phyloP scores from a whole-genome alignment of 495 filamentous ascomycete genomes.

The Penicillium longicatenatum region DNA sequence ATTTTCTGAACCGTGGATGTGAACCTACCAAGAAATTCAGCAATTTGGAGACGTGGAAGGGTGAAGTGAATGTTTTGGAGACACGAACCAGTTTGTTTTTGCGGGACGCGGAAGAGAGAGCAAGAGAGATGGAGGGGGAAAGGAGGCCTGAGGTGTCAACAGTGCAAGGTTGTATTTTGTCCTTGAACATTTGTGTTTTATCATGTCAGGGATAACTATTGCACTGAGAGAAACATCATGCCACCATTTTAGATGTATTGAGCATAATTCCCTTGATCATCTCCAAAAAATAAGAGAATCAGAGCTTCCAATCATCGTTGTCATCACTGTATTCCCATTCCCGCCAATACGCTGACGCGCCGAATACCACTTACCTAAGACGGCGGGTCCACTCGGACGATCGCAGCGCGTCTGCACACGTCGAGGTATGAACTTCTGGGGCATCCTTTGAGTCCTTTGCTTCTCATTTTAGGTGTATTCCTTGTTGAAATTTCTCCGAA shows the following conservation, averaged over 20 bases:
- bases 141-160: slow-evolving; percentile 16
- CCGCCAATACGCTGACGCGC: slow-evolving; percentile 7
- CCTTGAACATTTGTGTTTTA: background rate
- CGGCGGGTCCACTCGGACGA: slow-evolving; percentile 21
- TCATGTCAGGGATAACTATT: background rate
- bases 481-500: background rate
- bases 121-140: slow-evolving; percentile 18
- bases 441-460: background rate
- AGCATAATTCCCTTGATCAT: background rate
- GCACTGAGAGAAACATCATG: too few relatives aligned
- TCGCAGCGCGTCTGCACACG: slow-evolving; percentile 32
- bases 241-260: too few relatives aligned
- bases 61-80: slow-evolving; percentile 3
- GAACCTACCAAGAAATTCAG: background rate
- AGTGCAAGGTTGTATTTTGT: background rate
- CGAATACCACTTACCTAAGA: slow-evolving; percentile 29
- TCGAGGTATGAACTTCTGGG: slow-evolving; percentile 21
- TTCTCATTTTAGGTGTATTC: background rate
- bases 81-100: slow-evolving; percentile 16
- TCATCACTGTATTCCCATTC: background rate
- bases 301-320: background rate
- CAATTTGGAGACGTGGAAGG: background rate
- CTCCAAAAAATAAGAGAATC: background rate
- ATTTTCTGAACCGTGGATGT: background rate
- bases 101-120: slow-evolving; percentile 28